A percentile compares a stretch with the other conserved stretches of the same genome.
Conservation (phyloP, 352 stramenopile genomes). For the Aphanomyces astaci region DNA sequence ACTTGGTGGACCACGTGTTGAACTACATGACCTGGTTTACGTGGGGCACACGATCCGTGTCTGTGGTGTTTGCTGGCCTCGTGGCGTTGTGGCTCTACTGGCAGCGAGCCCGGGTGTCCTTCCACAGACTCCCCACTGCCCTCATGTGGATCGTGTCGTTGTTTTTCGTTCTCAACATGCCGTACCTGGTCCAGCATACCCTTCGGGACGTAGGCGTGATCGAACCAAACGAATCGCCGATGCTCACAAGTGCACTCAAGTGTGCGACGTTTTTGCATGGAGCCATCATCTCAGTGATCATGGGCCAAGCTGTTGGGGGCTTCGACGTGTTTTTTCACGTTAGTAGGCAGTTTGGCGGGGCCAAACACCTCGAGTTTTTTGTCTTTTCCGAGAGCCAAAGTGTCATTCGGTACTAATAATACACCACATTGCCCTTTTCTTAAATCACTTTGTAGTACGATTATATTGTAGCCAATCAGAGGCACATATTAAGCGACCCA, state of each 20-base stretch:
- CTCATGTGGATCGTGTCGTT: background rate
- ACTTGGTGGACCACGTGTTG: background rate
- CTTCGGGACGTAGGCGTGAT: background rate
- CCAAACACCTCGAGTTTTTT: too few species aligned
- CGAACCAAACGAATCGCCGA: background rate
- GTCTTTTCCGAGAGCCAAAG: too few species aligned
- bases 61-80: background rate
- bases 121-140: background rate
- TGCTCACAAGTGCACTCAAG: background rate
- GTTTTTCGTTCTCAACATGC: slow-evolving; percentile 11
- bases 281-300: background rate
- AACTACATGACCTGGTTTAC: background rate
- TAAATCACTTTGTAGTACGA: too few species aligned
- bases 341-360: too few species aligned
- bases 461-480: too few species aligned
- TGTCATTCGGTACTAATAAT: too few species aligned
- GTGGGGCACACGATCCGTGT: background rate
- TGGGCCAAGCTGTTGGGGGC: background rate
- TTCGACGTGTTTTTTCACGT: slow-evolving; percentile 16
- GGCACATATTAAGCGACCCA: too few species aligned
- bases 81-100: background rate
- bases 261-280: background rate
- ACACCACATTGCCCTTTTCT: too few species aligned
- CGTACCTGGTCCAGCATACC: slow-evolving; percentile 2
- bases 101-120: background rate